Evolutionary conservation across 805 yeast species (phyloP).

Genomic region (Wickerhamiella sergipiensis): DNA sequence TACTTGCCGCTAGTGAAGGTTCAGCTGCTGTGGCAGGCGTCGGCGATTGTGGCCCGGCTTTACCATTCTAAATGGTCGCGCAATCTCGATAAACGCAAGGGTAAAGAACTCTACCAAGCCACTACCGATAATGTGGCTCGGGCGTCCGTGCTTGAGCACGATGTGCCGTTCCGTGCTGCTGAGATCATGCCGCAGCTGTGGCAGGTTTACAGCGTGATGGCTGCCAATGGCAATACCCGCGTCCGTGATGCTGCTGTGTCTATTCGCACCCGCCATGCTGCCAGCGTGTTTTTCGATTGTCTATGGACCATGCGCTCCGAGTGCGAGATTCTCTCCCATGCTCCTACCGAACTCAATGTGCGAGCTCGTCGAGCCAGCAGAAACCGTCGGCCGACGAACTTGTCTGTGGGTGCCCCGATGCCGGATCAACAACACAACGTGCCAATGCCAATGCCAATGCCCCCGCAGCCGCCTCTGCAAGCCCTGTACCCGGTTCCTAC

Average conservation of each 20-base stretch:
- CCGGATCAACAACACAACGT: not conserved
- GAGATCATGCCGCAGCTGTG: slow-evolving; percentile 92
- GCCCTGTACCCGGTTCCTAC: not conserved
- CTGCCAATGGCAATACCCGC: slow-evolving; percentile 31
- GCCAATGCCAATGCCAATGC: not conserved
- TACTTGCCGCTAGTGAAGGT: slow-evolving; percentile 70
- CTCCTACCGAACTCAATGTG: slow-evolving; percentile 23
- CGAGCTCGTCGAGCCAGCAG: not conserved
- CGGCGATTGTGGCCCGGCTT: slow-evolving; percentile 68
- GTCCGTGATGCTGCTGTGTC: slow-evolving; percentile 20
- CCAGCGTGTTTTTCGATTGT: slow-evolving; percentile 84
- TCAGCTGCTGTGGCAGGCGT: slow-evolving; percentile 80
- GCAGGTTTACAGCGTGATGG: slow-evolving; percentile 65
- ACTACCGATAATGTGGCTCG: slow-evolving; percentile 39
- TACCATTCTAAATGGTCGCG: slow-evolving; percentile 60
- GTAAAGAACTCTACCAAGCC: slow-evolving; percentile 39
- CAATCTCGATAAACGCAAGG: slow-evolving; percentile 55
- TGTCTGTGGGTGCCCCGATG: not conserved
- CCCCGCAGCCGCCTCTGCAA: not conserved
- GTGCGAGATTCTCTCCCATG: slow-evolving; percentile 52
- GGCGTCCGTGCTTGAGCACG: slow-evolving; percentile 82
- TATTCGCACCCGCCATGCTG: slow-evolving; percentile 77
- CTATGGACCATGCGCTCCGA: slow-evolving; percentile 72
- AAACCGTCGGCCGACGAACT: not conserved
- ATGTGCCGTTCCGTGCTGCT: slow-evolving; percentile 81